Evolutionary conservation across 495 filamentous ascomycete genomes (phyloP).

Genomic region (Xylaria flabelliformis): DNA sequence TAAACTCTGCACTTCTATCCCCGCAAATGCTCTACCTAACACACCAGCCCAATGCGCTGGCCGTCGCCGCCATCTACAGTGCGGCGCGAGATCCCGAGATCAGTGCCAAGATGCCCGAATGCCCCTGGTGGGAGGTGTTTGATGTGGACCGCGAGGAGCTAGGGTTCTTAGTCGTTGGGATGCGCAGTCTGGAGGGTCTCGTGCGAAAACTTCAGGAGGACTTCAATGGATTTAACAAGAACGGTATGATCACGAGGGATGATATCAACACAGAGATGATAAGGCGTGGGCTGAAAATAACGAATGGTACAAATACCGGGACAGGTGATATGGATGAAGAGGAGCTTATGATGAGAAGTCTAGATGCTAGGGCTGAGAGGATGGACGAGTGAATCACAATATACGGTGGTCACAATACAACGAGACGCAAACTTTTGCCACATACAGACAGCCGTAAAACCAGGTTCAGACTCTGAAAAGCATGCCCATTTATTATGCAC

Average conservation of each 20-base stretch:
- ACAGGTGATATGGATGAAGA: conserved; percentile 63
- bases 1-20: conserved; percentile 83
- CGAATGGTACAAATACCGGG: conserved; percentile 45
- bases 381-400: conserved; percentile 33
- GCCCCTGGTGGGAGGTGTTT: conserved; percentile 97
- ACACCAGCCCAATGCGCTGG: conserved; percentile 84
- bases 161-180: conserved; percentile 87
- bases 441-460: background rate
- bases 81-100: conserved; percentile 72
- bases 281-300: conserved; percentile 48
- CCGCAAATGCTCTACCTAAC: conserved; percentile 92
- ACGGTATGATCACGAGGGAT: conserved; percentile 49
- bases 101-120: conserved; percentile 75
- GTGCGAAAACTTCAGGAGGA: conserved; percentile 54
- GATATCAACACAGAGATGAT: conserved; percentile 52
- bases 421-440: background rate
- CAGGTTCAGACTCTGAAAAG: background rate
- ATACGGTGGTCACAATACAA: background rate
- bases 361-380: conserved; percentile 61
- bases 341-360: conserved; percentile 63
- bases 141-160: conserved; percentile 96
- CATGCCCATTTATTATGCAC: background rate
- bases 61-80: conserved; percentile 87
- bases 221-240: conserved; percentile 34
- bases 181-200: conserved; percentile 81